Base-by-base conservation (phyloP, 768 basidiomycete genomes). In the Pholiota microspora region DNA sequence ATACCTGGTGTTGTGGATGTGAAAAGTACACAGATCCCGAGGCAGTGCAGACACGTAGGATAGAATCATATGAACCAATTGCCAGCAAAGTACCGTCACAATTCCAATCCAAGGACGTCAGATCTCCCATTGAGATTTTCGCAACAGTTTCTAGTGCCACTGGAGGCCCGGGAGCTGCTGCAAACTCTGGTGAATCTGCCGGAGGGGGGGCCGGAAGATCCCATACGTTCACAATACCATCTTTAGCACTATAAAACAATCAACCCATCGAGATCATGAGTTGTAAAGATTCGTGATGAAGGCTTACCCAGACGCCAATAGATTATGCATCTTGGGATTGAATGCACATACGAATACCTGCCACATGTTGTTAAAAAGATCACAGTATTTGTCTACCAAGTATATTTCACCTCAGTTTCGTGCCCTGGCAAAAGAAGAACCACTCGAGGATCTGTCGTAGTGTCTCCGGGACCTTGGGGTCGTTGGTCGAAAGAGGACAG, bases 271-370 rank as follows among this genome's bases (percentile, higher is more conserved):
- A 51, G 49, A 46, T 42, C 48, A 31, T 31, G 42, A 52, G 45
- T 16, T 45, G 10, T 6, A 55, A 46, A n/a, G 31, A 46, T 35
- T 45, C 24, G 7, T 1, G 7, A 24, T 27, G 16, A 23, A 7
- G 13, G 62, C 82, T 56, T 68, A 90, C 89, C 91, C 91, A 25
- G 89, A 84, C 18, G 88, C 88, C 15, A 93, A 69, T n/a, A 84
- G 62, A 34, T 79, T 75, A 27, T 73, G 73, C 29, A 78, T 72
- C 32, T 70, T 74, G 10, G 91, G 89, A 69, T 89, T 92, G 77
- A 88, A 93, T 3, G 86, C 81, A 52, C 88, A 89, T 5, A 89
- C 84, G 51, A 92, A 93, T 6, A 93, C 88, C 89, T 92, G 44
- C 18, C 25, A 25, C 51, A 35, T 57, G 28, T 18, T 23, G 25